These are phyloP conservation scores for Pyrus hybrid DNA, from an alignment of 331 rosid species.

Conservation along the genomic window DNA sequence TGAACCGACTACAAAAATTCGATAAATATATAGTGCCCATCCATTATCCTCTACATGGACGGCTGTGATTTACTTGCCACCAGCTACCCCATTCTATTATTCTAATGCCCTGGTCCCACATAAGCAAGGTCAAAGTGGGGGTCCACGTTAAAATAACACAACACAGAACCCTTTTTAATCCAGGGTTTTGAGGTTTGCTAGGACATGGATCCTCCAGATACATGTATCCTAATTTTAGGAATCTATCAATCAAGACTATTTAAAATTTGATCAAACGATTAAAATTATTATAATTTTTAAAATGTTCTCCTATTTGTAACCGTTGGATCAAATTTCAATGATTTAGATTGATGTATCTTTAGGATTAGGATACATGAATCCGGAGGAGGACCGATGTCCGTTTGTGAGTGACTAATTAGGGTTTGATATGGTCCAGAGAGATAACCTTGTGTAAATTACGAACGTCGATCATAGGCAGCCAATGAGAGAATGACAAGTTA, in stretches of 20 bases:
- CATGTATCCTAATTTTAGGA: rapidly evolving
- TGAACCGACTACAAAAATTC: neutral
- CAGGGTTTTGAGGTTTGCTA: neutral
- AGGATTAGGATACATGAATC: too few relatives aligned
- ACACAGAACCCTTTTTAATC: neutral
- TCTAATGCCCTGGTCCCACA: neutral
- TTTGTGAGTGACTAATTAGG: neutral
- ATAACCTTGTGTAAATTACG: neutral
- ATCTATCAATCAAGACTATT: rapidly evolving
- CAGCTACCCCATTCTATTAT: conserved; percentile 18
- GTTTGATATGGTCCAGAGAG: neutral
- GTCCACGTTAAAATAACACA: conserved; percentile 23
- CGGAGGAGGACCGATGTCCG: too few relatives aligned
- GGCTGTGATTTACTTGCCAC: conserved; percentile 31
- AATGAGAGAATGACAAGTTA: neutral
- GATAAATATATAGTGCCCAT: neutral
- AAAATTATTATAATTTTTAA: too few relatives aligned
- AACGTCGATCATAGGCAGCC: neutral
- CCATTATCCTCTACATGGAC: conserved; percentile 17
- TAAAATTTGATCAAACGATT: rapidly evolving
- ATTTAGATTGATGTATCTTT: rapidly evolving
- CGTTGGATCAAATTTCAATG: rapidly evolving
- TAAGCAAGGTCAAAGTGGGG: conserved; percentile 36
- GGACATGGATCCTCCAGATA: too few relatives aligned
- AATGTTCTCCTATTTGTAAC: rapidly evolving